Percentiles rank a stretch among this genome's conserved stretches.
Evolutionary conservation across 371 early-diverging fungal species (phyloP).

Genomic region (Dinochytrium kinnereticum): DNA sequence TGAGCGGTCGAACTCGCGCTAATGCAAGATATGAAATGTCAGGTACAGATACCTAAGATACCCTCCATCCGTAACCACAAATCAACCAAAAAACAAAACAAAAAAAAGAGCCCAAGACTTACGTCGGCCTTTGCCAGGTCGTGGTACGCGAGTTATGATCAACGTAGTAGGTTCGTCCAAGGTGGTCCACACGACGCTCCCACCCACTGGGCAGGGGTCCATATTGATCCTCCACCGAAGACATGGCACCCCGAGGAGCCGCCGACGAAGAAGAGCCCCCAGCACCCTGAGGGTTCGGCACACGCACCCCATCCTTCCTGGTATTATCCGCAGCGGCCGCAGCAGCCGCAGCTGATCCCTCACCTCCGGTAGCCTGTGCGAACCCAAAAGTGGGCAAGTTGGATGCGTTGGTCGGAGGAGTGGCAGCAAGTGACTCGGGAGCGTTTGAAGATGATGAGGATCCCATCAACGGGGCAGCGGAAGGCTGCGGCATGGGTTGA

Average conservation of each 20-base stretch:
- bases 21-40: neutral
- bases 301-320: slow-evolving; percentile 19
- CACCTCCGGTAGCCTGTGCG: slow-evolving; percentile 25
- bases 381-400: slow-evolving; percentile 13
- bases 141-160: slow-evolving; percentile 95
- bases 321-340: neutral
- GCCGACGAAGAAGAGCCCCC: slow-evolving; percentile 2
- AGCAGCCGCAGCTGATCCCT: neutral
- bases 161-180: slow-evolving; percentile 92
- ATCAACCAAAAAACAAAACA: neutral
- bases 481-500: slow-evolving; percentile 16
- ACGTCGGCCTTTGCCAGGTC: slow-evolving; percentile 73
- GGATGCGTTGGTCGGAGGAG: slow-evolving; percentile 3
- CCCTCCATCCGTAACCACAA: neutral
- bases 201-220: slow-evolving; percentile 84
- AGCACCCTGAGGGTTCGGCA: neutral
- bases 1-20: slow-evolving; percentile 71
- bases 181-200: slow-evolving; percentile 86
- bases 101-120: neutral
- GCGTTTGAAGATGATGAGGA: slow-evolving; percentile 8
- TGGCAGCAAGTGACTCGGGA: neutral
- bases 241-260: slow-evolving; percentile 29
- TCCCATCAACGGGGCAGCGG: neutral
- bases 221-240: slow-evolving; percentile 64
- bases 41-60: slow-evolving; percentile 60